A percentile compares a stretch with the other conserved stretches of the same genome.
phyloP scores from a whole-genome alignment of 2,329 filamentous ascomycete species.

The Niveomyces coronatus region DNA sequence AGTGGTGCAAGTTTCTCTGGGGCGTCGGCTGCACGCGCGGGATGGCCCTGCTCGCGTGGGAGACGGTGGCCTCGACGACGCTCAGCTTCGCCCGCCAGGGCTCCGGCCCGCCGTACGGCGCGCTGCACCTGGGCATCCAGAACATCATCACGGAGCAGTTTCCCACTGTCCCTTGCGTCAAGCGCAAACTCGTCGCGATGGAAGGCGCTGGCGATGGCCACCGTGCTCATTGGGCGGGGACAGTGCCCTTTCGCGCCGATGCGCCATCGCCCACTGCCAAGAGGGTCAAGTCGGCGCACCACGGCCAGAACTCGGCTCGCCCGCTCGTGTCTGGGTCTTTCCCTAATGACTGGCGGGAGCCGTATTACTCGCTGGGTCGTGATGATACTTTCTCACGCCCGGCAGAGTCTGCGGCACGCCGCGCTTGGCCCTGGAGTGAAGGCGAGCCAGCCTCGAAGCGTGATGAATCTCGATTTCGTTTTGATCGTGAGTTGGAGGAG shows the following conservation, averaged over 20 bases:
- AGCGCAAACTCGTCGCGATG: background rate
- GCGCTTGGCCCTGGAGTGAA: background rate
- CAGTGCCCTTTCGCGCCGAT: background rate
- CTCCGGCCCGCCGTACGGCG: background rate
- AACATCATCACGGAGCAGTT: background rate
- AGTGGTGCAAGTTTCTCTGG: constrained; percentile 8
- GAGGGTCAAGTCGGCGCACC: background rate
- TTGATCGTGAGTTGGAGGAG: background rate
- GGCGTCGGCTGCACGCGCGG: constrained; percentile 7
- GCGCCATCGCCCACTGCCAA: background rate
- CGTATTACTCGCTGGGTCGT: background rate
- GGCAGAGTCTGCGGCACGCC: background rate
- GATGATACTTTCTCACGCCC: background rate
- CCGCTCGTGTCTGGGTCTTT: background rate
- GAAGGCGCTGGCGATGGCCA: background rate
- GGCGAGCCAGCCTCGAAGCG: background rate
- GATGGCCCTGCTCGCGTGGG: constrained; percentile 4
- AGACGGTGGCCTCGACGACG: background rate
- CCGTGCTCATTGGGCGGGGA: background rate
- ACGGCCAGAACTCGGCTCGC: background rate
- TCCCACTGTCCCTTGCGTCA: background rate
- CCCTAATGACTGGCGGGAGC: background rate
- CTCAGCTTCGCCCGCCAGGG: background rate
- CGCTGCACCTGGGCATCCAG: background rate
- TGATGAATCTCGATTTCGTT: background rate